phyloP scores from a whole-genome alignment of 441 rosid species.

The Macaranga tanarius region DNA sequence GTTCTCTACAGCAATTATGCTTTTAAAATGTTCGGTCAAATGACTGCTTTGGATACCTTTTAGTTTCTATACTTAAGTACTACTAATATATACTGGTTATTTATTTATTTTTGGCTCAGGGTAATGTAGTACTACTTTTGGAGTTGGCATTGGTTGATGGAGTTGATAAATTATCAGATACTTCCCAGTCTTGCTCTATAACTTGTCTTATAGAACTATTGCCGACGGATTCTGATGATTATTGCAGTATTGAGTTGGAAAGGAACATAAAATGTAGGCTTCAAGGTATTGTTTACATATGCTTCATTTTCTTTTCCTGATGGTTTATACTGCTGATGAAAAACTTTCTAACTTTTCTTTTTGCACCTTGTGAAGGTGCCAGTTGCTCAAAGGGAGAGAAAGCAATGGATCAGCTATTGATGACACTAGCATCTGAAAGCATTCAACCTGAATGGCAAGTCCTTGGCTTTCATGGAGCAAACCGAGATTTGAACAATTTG shows the following conservation, averaged over 20 bases:
- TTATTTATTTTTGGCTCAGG: conserved; percentile 41
- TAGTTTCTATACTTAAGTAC: not conserved
- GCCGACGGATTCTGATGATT: conserved; percentile 47
- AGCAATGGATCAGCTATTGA: conserved; percentile 63
- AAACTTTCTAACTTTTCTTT: not conserved
- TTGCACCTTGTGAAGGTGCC: conserved; percentile 42
- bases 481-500: conserved; percentile 57
- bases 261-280: conserved; percentile 55
- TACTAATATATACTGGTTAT: not conserved
- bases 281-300: conserved; percentile 56
- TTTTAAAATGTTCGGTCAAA: not conserved
- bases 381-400: conserved; percentile 81
- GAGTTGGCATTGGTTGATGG: conserved; percentile 77
- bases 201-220: conserved; percentile 60
- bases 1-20: not conserved
- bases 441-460: conserved; percentile 57
- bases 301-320: conserved; percentile 1
- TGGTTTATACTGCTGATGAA: conserved; percentile 20
- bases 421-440: conserved; percentile 77
- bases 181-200: conserved; percentile 46
- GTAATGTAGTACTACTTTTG: conserved; percentile 56
- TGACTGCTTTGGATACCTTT: not conserved
- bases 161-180: conserved; percentile 53
- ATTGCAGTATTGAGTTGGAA: conserved; percentile 45
- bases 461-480: conserved; percentile 43